Base-by-base conservation (phyloP, 768 basidiomycete genomes). In the Boletus patriciae region DNA sequence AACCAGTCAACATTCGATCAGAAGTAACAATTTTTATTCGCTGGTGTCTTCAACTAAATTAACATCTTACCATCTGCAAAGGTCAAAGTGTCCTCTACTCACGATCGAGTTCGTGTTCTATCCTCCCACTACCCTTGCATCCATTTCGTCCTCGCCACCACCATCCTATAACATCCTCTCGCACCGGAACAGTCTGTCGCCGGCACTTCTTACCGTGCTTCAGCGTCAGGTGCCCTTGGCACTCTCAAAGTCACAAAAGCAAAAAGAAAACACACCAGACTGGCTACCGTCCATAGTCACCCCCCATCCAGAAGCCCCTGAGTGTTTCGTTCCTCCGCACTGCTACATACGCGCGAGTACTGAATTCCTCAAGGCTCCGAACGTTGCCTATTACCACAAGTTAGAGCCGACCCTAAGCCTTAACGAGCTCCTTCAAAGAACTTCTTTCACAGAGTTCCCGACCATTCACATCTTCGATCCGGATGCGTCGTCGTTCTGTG, bases 1-100 rank as follows among this genome's bases (percentile, higher is more conserved):
- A 97, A 95, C 69, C 89, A 92, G 69, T 94, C 92, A 8, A 80
- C 77, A 23, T 94, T 90, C 84, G 88, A 94, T 74, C 75, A 77
- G 70, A 92, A 82, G 94, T 96, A 72, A 57, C 61, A 83, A 76
- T 33, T 41, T 42, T 46, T 53, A 50, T 50, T 70, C 50, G 44
- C 19, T 52, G 5, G 38, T 58, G 46, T 27, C 59, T 60, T 40
- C 33, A 10, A 29, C 18, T 46, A 33, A 21, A 33, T 59, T 67
- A 40, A 74, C 41, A 27, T 52, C 40, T 7, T 55, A 36, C 57
- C 40, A 44, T 54, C 13, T 44, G 31, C 44, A 70, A 94, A 94
- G 92, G 73, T 84, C 78, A n/a, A 81, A 82, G 67, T 82, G 80
- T 13, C 81, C 83, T 16, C 73, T 85, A 36, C 71, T 94, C 46